Conservation (phyloP, 192 early-diverging fungal species). For the Umbelopsis ramanniana region DNA sequence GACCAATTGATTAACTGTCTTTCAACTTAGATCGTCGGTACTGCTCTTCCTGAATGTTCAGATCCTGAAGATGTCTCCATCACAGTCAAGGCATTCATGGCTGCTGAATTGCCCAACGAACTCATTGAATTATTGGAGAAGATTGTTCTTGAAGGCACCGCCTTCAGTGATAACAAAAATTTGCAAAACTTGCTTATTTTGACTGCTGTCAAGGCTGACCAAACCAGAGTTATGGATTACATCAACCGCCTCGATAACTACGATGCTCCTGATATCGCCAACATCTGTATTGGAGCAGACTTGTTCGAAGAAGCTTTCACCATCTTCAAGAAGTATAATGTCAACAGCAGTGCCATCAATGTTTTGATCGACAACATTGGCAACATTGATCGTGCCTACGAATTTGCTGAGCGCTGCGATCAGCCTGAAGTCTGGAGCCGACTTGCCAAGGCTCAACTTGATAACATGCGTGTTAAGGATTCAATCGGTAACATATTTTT, state of each 20-base stretch:
- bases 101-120: conserved; percentile 92
- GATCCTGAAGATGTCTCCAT: conserved; percentile 98
- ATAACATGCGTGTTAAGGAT: conserved; percentile 88
- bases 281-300: conserved; percentile 87
- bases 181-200: conserved; percentile 97
- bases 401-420: conserved; percentile 94
- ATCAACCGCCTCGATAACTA: conserved; percentile 94
- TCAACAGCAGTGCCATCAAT: conserved; percentile 85
- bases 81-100: conserved; percentile 98
- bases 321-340: conserved; percentile 95
- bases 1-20: no score
- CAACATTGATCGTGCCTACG: conserved; percentile 93
- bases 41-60: conserved; percentile 90
- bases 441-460: conserved; percentile 94
- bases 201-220: conserved; percentile 97
- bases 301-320: conserved; percentile 96
- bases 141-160: conserved; percentile 89
- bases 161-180: conserved; percentile 95
- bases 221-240: conserved; percentile 92
- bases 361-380: conserved; percentile 93
- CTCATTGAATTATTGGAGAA: conserved; percentile 97
- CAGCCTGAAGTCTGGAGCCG: conserved; percentile 94
- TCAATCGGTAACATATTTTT: conserved; percentile 67
- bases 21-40: conserved; percentile 66
- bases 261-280: conserved; percentile 97